Evolutionary conservation across 2,329 filamentous ascomycete species (phyloP).

Genomic region (Metarhizium humberi): DNA sequence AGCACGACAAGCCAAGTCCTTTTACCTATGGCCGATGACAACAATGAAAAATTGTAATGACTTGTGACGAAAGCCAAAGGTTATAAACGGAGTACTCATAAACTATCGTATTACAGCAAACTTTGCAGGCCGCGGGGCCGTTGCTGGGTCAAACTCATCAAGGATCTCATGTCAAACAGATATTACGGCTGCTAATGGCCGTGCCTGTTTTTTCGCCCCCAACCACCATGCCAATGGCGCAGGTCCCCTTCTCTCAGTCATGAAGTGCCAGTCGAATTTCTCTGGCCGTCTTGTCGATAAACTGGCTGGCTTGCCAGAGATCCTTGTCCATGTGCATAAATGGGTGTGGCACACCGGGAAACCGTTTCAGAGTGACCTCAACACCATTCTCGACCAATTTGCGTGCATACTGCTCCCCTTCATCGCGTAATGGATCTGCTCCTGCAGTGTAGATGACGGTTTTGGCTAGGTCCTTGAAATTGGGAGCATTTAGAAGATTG

Average conservation of each 20-base stretch:
- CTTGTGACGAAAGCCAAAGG: too few relatives aligned
- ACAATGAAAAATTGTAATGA: too few relatives aligned
- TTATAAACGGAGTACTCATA: too few relatives aligned
- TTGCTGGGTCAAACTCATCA: background rate
- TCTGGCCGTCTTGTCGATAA: slow-evolving; percentile 22
- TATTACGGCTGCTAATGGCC: background rate
- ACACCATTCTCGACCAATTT: slow-evolving; percentile 33
- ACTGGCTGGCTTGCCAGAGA: slow-evolving; percentile 25
- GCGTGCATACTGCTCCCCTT: slow-evolving; percentile 36
- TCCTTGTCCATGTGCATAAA: slow-evolving; percentile 39
- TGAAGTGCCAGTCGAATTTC: slow-evolving; percentile 20
- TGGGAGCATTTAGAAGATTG: slow-evolving; percentile 25
- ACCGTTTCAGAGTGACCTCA: slow-evolving; percentile 35
- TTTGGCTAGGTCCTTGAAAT: slow-evolving; percentile 22
- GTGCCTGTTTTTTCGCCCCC: background rate
- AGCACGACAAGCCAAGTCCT: too few relatives aligned
- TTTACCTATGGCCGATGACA: too few relatives aligned
- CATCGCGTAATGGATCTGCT: slow-evolving; percentile 36
- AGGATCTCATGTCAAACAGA: background rate
- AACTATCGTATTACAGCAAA: too few relatives aligned
- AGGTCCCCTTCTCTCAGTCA: background rate
- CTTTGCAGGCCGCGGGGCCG: too few relatives aligned
- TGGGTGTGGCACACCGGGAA: slow-evolving; percentile 36
- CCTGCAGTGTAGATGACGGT: slow-evolving; percentile 33
- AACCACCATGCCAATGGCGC: too few relatives aligned